Base-by-base conservation (phyloP, 495 filamentous ascomycete genomes). In the Penicillium simplicissimum region DNA sequence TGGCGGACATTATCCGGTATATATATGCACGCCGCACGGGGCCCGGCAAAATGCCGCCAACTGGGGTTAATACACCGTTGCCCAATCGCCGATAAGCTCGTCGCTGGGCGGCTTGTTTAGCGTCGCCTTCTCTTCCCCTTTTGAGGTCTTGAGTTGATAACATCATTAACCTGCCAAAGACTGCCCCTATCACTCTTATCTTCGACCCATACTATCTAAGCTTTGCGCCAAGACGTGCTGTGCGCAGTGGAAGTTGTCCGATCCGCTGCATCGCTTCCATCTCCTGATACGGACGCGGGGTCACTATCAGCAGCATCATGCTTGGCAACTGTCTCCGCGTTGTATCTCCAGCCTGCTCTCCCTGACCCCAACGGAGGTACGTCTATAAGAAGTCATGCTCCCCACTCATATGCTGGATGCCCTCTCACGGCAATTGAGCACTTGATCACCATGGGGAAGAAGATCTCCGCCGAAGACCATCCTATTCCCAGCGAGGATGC, bases 41-140 rank as follows among this genome's bases (percentile, higher is more conserved):
- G 0, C 11, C 45, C 14, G 14, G 6, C 4, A 13, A 49, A n/a
- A 25, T 11, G 23, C 11, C 17, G 17, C 23, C 23, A 10, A n/a
- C 59, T 19, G 38, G 52, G 49, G 45, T 38, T 37, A 40, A 36
- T 0, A 7, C 51, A 5, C 38, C 8, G 14, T 51, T 38, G 33
- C 34, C 60, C 55, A 57, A 57, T 60, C 31, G 34, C 48, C 17
- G 68, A 68, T 65, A 63, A 49, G 60, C 70, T 62, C 67, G 70
- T 73, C 71, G 67, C 72, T 75, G 73, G 72, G 72, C 70, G 60
- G 37, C 53, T 37, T 42, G 48, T 9, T 55, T 69, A 61, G 63
- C 49, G 60, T 73, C 72, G 72, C 72, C 67, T 57, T 67, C 67
- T 71, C 67, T 56, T 73, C 69, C 72, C 68, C 65, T 40, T 70